Conservation (phyloP, 2,329 filamentous ascomycete genomes). For the Calonectria montana region DNA sequence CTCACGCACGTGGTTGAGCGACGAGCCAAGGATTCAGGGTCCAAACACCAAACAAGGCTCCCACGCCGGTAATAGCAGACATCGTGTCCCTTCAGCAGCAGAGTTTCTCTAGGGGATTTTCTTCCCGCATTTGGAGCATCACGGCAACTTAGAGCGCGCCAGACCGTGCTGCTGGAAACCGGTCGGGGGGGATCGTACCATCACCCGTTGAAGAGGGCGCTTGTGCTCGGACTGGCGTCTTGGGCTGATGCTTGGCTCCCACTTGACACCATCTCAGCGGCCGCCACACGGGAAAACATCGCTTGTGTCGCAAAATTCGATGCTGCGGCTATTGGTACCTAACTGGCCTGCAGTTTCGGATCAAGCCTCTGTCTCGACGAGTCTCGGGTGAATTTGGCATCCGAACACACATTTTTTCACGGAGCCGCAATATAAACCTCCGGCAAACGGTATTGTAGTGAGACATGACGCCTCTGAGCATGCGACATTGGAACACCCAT, state of each 20-base stretch:
- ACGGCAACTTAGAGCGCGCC: background rate
- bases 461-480: conserved; percentile 10
- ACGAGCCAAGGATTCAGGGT: background rate
- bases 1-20: background rate
- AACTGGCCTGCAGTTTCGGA: background rate
- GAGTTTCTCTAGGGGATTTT: background rate
- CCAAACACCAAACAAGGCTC: background rate
- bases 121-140: background rate
- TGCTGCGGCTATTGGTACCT: background rate
- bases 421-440: background rate
- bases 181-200: conserved; percentile 13
- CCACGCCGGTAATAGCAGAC: background rate
- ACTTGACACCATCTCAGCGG: background rate
- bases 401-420: background rate
- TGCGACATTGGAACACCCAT: background rate
- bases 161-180: background rate
- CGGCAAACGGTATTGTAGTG: background rate
- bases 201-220: background rate
- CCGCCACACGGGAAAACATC: conserved; percentile 12
- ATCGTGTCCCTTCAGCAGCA: background rate
- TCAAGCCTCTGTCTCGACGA: background rate
- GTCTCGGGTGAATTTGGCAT: background rate
- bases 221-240: conserved; percentile 26
- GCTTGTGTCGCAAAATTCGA: background rate
- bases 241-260: conserved; percentile 1